phyloP scores from a whole-genome alignment of 2,329 filamentous ascomycete genomes.

The Ophiostoma tasmaniense region DNA sequence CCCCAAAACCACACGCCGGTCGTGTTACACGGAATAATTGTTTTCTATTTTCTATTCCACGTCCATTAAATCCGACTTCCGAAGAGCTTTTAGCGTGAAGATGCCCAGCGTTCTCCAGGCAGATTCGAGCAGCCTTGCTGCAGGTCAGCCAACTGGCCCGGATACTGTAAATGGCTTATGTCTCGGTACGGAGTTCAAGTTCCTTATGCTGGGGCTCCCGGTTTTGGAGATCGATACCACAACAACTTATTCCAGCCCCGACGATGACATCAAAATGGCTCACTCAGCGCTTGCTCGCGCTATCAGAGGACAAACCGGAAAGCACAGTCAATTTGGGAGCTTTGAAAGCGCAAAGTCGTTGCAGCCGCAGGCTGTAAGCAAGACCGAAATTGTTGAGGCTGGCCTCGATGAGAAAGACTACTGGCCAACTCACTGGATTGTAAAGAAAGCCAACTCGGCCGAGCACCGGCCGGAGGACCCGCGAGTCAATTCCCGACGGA shows the following conservation, averaged over 20 bases:
- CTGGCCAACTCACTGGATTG: conserved; percentile 33
- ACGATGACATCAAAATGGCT: conserved; percentile 19
- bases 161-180: conserved; percentile 23
- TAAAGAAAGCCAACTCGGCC: conserved; percentile 35
- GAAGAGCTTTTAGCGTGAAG: not conserved
- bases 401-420: conserved; percentile 26
- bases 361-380: conserved; percentile 22
- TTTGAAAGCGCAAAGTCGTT: not conserved
- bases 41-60: not conserved
- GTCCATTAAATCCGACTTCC: not conserved
- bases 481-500: conserved; percentile 11
- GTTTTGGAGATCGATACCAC: not conserved
- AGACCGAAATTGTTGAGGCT: conserved; percentile 22
- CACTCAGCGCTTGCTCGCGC: conserved; percentile 23
- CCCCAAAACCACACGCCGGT: not conserved
- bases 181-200: conserved; percentile 30
- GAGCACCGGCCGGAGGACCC: conserved; percentile 25
- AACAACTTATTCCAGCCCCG: not conserved
- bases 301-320: conserved; percentile 20
- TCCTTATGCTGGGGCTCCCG: conserved; percentile 26
- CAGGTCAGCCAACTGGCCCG: not conserved
- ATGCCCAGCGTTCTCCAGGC: not conserved
- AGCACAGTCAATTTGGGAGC: not conserved
- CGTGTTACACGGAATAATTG: not conserved
- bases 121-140: not conserved